Percentiles rank a stretch among this genome's conserved stretches.
Conservation (phyloP, 768 basidiomycete genomes). For the Lactifluus hygrophoroides region DNA sequence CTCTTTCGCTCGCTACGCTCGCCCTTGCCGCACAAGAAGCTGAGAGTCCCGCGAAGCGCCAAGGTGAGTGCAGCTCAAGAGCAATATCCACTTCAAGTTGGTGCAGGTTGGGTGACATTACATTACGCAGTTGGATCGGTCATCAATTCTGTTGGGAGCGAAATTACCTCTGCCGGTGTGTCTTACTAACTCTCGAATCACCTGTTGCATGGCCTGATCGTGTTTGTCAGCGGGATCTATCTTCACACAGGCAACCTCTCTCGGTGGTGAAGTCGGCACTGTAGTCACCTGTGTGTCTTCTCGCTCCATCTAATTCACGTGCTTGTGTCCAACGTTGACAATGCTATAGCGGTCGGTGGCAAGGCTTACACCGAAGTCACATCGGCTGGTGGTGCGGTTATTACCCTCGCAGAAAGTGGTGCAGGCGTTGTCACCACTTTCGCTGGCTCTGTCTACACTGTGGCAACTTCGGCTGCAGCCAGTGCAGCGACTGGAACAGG, state of each 20-base stretch:
- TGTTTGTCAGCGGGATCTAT: slow-evolving; percentile 7
- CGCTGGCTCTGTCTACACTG: slow-evolving; percentile 18
- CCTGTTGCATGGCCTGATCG: not conserved
- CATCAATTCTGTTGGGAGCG: not conserved
- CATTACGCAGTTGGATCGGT: not conserved
- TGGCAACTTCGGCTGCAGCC: slow-evolving; percentile 5
- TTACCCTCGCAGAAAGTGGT: slow-evolving; percentile 18
- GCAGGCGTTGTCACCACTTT: slow-evolving; percentile 15
- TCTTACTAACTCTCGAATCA: not conserved
- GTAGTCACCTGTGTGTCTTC: slow-evolving; percentile 15
- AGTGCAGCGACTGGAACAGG: not conserved
- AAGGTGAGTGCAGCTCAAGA: not conserved
- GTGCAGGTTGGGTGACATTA: not conserved
- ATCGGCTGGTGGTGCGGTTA: slow-evolving; percentile 11
- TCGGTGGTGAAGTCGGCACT: not conserved
- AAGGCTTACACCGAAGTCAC: slow-evolving; percentile 16
- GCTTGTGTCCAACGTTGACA: not conserved
- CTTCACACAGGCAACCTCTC: not conserved
- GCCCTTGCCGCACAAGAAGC: not conserved
- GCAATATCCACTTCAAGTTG: not conserved
- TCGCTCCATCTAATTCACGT: no score
- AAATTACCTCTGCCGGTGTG: slow-evolving; percentile 7
- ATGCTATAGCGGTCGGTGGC: slow-evolving; percentile 10
- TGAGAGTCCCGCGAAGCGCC: not conserved
- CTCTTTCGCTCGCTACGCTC: not conserved